Conservation (phyloP, 2,329 filamentous ascomycete genomes). For the Alternaria sp. region DNA sequence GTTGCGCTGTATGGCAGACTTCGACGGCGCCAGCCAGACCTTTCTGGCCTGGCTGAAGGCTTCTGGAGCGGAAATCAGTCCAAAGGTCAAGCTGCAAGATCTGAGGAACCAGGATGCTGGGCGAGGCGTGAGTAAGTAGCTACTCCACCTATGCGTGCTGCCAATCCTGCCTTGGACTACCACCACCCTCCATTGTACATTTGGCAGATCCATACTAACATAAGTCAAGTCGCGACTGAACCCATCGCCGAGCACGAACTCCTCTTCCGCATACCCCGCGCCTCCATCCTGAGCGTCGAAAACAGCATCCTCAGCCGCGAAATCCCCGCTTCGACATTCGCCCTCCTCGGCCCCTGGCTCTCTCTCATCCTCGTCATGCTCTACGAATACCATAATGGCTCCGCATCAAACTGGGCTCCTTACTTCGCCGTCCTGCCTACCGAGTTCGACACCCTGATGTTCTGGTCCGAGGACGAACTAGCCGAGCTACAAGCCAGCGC, state of each 20-base stretch:
- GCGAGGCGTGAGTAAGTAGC: constrained; percentile 67
- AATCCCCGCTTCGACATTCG: constrained; percentile 51
- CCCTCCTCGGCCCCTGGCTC: constrained; percentile 55
- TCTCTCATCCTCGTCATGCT: constrained; percentile 79
- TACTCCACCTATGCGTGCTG: not conserved
- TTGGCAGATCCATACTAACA: constrained; percentile 14
- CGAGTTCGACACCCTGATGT: constrained; percentile 85
- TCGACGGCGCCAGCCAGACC: constrained; percentile 53
- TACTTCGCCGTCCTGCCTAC: constrained; percentile 78
- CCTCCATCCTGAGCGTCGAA: constrained; percentile 71
- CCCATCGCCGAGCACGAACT: constrained; percentile 77
- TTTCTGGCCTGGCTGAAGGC: constrained; percentile 66
- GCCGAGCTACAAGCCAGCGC: constrained; percentile 76
- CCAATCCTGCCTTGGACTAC: not conserved
- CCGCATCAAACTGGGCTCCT: constrained; percentile 72
- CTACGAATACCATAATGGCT: constrained; percentile 70
- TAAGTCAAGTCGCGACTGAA: constrained; percentile 66
- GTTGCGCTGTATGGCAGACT: constrained; percentile 35
- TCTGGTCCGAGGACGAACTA: constrained; percentile 77
- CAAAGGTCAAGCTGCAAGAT: constrained; percentile 65
- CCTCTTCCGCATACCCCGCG: constrained; percentile 79
- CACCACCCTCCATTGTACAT: not conserved
- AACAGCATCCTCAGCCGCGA: constrained; percentile 71
- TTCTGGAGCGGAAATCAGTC: constrained; percentile 61
- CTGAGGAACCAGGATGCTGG: constrained; percentile 63